These are phyloP conservation scores for Hemerocallis citrina DNA, from an alignment of 106 monocot species.

Conservation along the genomic window DNA sequence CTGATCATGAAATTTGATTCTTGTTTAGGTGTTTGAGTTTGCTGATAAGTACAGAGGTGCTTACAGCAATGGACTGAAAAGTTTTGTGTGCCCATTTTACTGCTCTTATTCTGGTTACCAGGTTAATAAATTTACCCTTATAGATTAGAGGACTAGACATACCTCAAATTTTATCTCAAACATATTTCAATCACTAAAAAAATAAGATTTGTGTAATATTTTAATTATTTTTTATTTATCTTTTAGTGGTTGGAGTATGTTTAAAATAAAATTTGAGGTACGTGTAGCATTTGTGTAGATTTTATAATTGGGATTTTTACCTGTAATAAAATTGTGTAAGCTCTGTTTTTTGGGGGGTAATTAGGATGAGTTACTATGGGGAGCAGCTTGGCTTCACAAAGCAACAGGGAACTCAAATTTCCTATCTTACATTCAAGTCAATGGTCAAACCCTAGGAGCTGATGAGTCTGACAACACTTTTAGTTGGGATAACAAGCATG, in stretches of 20 bases:
- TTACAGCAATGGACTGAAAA: slow-evolving; percentile 65
- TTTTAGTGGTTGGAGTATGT: too few relatives aligned
- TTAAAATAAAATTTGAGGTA: too few relatives aligned
- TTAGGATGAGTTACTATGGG: slow-evolving; percentile 95
- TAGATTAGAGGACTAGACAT: too few relatives aligned
- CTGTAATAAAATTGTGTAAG: background rate
- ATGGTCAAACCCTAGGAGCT: slow-evolving; percentile 88
- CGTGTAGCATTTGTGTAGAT: too few relatives aligned
- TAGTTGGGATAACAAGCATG: slow-evolving; percentile 99
- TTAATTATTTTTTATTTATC: background rate
- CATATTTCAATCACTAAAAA: background rate
- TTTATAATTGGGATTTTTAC: too few relatives aligned
- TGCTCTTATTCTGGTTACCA: slow-evolving; percentile 98
- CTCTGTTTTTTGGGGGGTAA: background rate
- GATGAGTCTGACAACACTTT: slow-evolving; percentile 90
- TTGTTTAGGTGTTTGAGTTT: slow-evolving; percentile 72
- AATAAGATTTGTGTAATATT: background rate
- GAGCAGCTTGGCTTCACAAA: slow-evolving; percentile 87
- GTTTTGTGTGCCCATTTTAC: slow-evolving; percentile 83
- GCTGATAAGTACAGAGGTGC: slow-evolving; percentile 82
- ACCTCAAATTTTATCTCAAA: too few relatives aligned
- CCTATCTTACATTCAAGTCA: slow-evolving; percentile 68
- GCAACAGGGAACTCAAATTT: slow-evolving; percentile 61
- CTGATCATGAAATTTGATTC: background rate
- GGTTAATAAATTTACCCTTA: slow-evolving; percentile 14